Evolutionary conservation across 805 yeast species (phyloP).

Genomic region (Komagataella mondaviorum): DNA sequence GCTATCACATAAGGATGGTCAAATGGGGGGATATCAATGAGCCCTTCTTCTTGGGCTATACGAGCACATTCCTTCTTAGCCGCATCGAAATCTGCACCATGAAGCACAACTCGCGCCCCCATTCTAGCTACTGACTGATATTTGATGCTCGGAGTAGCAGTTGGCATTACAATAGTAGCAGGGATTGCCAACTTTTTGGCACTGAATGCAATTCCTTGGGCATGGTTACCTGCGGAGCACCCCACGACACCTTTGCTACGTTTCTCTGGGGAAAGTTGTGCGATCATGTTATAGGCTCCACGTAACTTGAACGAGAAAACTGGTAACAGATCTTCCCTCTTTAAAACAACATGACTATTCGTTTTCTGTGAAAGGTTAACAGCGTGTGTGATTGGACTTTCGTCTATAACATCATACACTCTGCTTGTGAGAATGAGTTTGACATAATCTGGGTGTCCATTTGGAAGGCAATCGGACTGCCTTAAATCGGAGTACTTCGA

Average conservation of each 20-base stretch:
- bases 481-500: conserved; percentile 10
- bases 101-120: conserved; percentile 88
- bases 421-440: conserved; percentile 82
- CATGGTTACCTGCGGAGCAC: conserved; percentile 98
- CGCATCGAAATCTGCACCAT: conserved; percentile 91
- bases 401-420: conserved; percentile 90
- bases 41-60: conserved; percentile 51
- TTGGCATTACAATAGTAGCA: conserved; percentile 97
- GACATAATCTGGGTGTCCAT: conserved; percentile 84
- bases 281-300: conserved; percentile 97
- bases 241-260: conserved; percentile 85
- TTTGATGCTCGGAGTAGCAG: conserved; percentile 91
- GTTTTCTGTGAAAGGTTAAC: conserved; percentile 58
- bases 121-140: conserved; percentile 82
- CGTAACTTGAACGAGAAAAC: conserved; percentile 93
- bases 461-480: conserved; percentile 36
- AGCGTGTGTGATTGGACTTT: conserved; percentile 75
- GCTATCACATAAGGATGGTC: conserved; percentile 97
- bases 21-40: conserved; percentile 93
- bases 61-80: conserved; percentile 85
- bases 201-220: conserved; percentile 95
- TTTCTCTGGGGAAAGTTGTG: conserved; percentile 59
- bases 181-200: conserved; percentile 79
- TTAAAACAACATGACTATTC: conserved; percentile 66
- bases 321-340: conserved; percentile 88